Conservation (phyloP, 148 eudicot species). For the Silene uniflora region DNA sequence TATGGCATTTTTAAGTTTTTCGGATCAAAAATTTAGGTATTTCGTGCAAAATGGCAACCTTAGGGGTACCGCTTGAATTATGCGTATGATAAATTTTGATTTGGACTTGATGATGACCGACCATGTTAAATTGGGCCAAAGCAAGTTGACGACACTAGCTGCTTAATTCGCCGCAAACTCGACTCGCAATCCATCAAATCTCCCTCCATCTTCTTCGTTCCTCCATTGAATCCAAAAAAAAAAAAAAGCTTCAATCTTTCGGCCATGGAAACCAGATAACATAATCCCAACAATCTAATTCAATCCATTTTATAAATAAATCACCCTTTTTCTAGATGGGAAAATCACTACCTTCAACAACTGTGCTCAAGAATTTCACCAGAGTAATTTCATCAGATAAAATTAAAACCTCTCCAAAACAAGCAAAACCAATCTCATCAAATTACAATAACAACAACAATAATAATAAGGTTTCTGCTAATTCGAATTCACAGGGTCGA, state of each 20-base stretch:
- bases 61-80: too few relatives aligned
- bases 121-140: too few relatives aligned
- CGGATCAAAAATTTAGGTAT: too few relatives aligned
- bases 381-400: conserved; percentile 34
- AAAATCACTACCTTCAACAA: conserved; percentile 37
- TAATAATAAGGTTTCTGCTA: conserved; percentile 11
- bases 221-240: background rate
- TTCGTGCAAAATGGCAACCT: too few relatives aligned
- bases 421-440: conserved; percentile 24
- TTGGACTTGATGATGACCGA: too few relatives aligned
- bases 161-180: too few relatives aligned
- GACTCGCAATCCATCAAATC: too few relatives aligned
- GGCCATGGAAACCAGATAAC: conserved; percentile 29
- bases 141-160: too few relatives aligned
- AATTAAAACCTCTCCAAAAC: conserved; percentile 25
- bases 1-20: too few relatives aligned
- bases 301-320: background rate
- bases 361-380: conserved; percentile 30
- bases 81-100: too few relatives aligned
- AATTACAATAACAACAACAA: background rate
- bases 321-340: conserved; percentile 28
- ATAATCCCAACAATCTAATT: background rate
- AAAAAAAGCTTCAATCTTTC: conserved; percentile 15
- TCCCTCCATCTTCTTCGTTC: background rate
- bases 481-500: conserved; percentile 22